A percentile compares a stretch with the other conserved stretches of the same genome.
Evolutionary conservation across 2,329 filamentous ascomycete genomes (phyloP).

Genomic region (Claviceps fusiformis): DNA sequence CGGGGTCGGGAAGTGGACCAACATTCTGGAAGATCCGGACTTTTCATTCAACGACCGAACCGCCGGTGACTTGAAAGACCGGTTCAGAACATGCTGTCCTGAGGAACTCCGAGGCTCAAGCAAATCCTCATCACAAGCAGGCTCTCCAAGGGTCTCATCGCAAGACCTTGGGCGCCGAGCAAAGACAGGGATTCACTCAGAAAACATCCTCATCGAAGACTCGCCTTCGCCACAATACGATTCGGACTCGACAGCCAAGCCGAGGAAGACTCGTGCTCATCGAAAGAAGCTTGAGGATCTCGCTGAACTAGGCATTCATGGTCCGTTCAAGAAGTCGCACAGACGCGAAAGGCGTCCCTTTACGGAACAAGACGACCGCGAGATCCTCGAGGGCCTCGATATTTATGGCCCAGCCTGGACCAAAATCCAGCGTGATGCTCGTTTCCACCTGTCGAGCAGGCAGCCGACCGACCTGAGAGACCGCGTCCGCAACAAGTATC

Average conservation of each 20-base stretch:
- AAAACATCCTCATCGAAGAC: slow-evolving; percentile 41
- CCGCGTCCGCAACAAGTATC: slow-evolving; percentile 50
- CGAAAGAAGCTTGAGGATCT: slow-evolving; percentile 43
- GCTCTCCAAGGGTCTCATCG: slow-evolving; percentile 10
- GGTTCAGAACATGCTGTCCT: slow-evolving; percentile 53
- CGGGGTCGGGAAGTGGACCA: slow-evolving; percentile 53
- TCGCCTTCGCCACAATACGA: slow-evolving; percentile 16
- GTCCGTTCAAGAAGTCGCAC: slow-evolving; percentile 48
- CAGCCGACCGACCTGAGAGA: slow-evolving; percentile 52
- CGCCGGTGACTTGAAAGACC: slow-evolving; percentile 50
- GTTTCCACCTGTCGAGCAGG: slow-evolving; percentile 42
- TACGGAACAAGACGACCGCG: slow-evolving; percentile 47
- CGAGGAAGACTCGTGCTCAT: slow-evolving; percentile 39
- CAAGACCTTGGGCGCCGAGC: slow-evolving; percentile 21
- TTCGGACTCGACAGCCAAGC: slow-evolving; percentile 24
- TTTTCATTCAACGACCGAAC: slow-evolving; percentile 49
- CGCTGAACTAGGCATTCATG: slow-evolving; percentile 43
- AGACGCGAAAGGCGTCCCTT: slow-evolving; percentile 48
- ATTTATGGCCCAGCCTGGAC: slow-evolving; percentile 52
- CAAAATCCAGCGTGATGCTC: slow-evolving; percentile 47
- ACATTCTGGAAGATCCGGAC: slow-evolving; percentile 45
- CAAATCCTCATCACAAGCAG: slow-evolving; percentile 12
- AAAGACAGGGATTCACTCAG: slow-evolving; percentile 37
- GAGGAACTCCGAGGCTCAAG: slow-evolving; percentile 39
- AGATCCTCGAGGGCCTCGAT: slow-evolving; percentile 47